Evolutionary conservation across 2,329 filamentous ascomycete genomes (phyloP).

Genomic region (Rhytidhysteron rufulum): DNA sequence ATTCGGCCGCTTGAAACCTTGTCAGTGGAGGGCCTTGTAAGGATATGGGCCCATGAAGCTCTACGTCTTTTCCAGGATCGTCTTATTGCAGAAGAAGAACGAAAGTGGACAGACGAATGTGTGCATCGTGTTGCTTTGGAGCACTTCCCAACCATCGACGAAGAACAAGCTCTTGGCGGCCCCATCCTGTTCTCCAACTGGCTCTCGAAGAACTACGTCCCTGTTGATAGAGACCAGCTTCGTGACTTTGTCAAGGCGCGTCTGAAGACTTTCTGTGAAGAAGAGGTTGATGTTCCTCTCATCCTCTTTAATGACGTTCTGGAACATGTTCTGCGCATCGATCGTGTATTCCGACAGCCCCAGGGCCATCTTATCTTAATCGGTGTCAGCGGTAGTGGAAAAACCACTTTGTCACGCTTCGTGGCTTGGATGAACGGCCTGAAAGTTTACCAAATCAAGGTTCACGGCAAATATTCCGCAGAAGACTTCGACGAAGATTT

Average conservation of each 20-base stretch:
- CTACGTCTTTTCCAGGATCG: slow-evolving; percentile 95
- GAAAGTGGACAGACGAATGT: slow-evolving; percentile 88
- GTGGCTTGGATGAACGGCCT: slow-evolving; percentile 99
- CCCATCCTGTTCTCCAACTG: slow-evolving; percentile 99
- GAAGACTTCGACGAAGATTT: slow-evolving; percentile 99
- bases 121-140: slow-evolving; percentile 83
- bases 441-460: slow-evolving; percentile 99
- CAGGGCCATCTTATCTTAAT: slow-evolving; percentile 98
- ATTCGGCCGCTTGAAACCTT: slow-evolving; percentile 88
- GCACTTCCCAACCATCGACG: slow-evolving; percentile 92
- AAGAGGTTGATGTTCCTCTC: slow-evolving; percentile 96
- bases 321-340: slow-evolving; percentile 96
- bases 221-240: slow-evolving; percentile 90
- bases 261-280: slow-evolving; percentile 96
- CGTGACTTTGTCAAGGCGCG: slow-evolving; percentile 97
- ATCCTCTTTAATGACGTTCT: slow-evolving; percentile 99
- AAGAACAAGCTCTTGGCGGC: slow-evolving; percentile 80
- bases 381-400: slow-evolving; percentile 96
- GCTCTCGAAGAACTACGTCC: slow-evolving; percentile 97
- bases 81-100: slow-evolving; percentile 89
- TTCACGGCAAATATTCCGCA: slow-evolving; percentile 95
- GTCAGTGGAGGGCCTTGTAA: slow-evolving; percentile 83
- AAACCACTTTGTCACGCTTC: slow-evolving; percentile 95
- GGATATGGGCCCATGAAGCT: slow-evolving; percentile 98
- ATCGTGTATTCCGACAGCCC: slow-evolving; percentile 96